These are phyloP conservation scores for Dryas alaskensis DNA, from an alignment of 306 rosid species.

Conservation along the genomic window DNA sequence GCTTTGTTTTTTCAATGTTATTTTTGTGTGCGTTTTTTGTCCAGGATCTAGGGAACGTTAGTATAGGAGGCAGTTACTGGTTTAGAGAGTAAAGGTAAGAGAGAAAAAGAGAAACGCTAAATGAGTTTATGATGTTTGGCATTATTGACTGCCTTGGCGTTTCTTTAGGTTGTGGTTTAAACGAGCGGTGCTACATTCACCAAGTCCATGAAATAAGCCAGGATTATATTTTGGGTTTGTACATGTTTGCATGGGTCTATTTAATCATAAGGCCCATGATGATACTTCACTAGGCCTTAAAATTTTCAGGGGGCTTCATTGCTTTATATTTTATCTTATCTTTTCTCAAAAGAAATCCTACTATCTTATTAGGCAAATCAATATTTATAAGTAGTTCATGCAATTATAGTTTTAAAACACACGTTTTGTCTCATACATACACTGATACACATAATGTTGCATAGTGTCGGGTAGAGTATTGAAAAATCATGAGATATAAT, in stretches of 20 bases:
- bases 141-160: slow-evolving; percentile 22
- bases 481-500: too few relatives aligned
- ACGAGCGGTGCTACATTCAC: neutral
- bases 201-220: neutral
- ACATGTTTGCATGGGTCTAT: neutral
- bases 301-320: too few relatives aligned
- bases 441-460: too few relatives aligned
- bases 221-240: neutral
- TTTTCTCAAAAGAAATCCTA: too few relatives aligned
- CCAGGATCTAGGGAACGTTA: slow-evolving; percentile 21
- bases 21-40: slow-evolving; percentile 6
- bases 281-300: too few relatives aligned
- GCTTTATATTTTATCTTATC: too few relatives aligned
- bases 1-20: neutral
- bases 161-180: slow-evolving; percentile 18
- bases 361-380: too few relatives aligned
- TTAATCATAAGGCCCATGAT: neutral
- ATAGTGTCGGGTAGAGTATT: too few relatives aligned
- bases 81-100: slow-evolving; percentile 11
- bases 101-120: neutral
- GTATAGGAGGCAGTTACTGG: slow-evolving; percentile 23
- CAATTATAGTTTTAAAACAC: too few relatives aligned
- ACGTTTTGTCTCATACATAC: too few relatives aligned
- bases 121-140: neutral
- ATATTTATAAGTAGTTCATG: too few relatives aligned